Percentiles rank a stretch among this genome's conserved stretches.
Evolutionary conservation across 2,329 filamentous ascomycete species (phyloP).

Genomic region (Cladosporium oxysporum): DNA sequence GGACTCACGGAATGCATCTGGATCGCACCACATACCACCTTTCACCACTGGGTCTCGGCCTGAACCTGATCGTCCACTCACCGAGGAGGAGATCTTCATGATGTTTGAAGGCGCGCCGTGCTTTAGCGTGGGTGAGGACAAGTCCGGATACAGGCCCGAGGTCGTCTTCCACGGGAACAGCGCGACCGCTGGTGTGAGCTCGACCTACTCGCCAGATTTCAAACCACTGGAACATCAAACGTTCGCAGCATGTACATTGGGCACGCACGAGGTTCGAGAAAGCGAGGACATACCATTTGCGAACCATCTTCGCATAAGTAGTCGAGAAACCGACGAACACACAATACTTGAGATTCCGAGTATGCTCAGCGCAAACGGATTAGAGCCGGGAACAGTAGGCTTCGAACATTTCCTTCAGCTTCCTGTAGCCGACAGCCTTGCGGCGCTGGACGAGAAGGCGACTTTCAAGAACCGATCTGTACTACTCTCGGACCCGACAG

Average conservation of each 20-base stretch:
- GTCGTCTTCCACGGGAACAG: slow-evolving; percentile 24
- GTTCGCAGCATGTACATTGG: slow-evolving; percentile 26
- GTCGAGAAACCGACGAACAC: slow-evolving; percentile 12
- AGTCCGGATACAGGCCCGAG: slow-evolving; percentile 23
- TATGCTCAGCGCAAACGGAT: slow-evolving; percentile 49
- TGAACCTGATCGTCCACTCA: slow-evolving; percentile 20
- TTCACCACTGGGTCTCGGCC: neutral
- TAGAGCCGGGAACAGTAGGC: slow-evolving; percentile 49
- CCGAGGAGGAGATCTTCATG: slow-evolving; percentile 25
- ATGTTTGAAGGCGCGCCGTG: slow-evolving; percentile 35
- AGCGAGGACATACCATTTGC: slow-evolving; percentile 15
- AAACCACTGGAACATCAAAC: slow-evolving; percentile 22
- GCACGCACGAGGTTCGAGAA: neutral
- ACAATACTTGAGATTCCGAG: slow-evolving; percentile 47
- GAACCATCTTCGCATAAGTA: neutral
- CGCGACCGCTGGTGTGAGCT: slow-evolving; percentile 5
- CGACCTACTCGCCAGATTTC: slow-evolving; percentile 25
- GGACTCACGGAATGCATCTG: slow-evolving; percentile 16
- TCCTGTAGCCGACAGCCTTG: slow-evolving; percentile 42
- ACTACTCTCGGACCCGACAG: slow-evolving; percentile 27
- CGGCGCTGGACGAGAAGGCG: slow-evolving; percentile 21
- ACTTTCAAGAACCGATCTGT: slow-evolving; percentile 26
- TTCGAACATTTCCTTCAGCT: slow-evolving; percentile 52
- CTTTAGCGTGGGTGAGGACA: slow-evolving; percentile 26
- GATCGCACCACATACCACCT: slow-evolving; percentile 3